Percentiles rank a stretch among this genome's conserved stretches.
phyloP scores from a whole-genome alignment of 2,329 filamentous ascomycete species.

The Microsporum audouinii region DNA sequence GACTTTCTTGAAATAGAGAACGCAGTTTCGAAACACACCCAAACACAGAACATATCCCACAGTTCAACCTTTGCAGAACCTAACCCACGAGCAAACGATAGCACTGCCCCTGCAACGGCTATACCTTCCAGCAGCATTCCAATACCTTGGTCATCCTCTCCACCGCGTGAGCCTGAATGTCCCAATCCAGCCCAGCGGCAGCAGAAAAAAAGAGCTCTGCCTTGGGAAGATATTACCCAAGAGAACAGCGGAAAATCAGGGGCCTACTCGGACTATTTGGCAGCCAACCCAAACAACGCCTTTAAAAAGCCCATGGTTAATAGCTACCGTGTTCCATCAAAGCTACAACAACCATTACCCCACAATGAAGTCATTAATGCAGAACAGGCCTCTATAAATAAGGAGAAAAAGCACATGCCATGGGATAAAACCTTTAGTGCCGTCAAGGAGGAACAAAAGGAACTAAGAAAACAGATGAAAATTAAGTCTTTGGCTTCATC shows the following conservation, averaged over 20 bases:
- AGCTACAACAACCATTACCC: background rate
- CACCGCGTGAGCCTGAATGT: constrained; percentile 28
- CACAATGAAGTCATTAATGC: background rate
- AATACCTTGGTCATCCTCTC: constrained; percentile 59
- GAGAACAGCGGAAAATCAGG: background rate
- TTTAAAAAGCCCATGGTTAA: background rate
- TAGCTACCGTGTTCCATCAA: background rate
- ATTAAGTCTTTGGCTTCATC: constrained; percentile 31
- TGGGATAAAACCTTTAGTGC: constrained; percentile 68
- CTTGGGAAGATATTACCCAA: constrained; percentile 38
- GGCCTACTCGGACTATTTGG: background rate
- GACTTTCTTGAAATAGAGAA: constrained; percentile 80
- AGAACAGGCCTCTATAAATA: constrained; percentile 32
- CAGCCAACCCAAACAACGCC: background rate
- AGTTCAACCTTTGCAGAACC: constrained; percentile 12
- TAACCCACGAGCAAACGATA: background rate
- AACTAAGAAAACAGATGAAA: constrained; percentile 50
- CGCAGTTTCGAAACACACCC: constrained; percentile 28
- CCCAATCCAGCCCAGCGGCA: constrained; percentile 16
- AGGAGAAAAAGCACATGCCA: constrained; percentile 20
- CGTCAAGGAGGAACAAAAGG: constrained; percentile 66
- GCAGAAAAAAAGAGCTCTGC: constrained; percentile 51
- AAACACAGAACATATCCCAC: constrained; percentile 9
- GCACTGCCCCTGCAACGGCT: constrained; percentile 14
- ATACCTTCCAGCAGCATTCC: constrained; percentile 43